Evolutionary conservation across 805 yeast species (phyloP), one percentile per base, ranked within the genome.

Genomic region (Kluyveromyces siamensis): DNA sequence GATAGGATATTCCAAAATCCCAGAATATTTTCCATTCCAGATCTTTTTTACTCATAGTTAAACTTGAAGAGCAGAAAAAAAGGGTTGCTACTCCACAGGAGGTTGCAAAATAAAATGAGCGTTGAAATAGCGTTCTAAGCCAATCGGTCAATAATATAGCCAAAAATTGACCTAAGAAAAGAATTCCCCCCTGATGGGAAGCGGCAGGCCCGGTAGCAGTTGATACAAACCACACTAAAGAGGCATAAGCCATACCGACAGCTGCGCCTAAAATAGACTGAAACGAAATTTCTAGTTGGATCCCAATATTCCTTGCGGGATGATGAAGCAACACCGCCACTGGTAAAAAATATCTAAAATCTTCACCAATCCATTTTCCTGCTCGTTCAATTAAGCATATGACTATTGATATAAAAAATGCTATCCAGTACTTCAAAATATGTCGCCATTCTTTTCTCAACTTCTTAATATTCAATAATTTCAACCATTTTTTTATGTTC

Each of bases 301-400:
- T 66, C 10, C 80, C 79, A 7, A 72, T 45, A 5, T 70, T 63
- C 47, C 76, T 70, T 1, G 68, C 74, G 0, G 80, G 77, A 56
- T 76, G 81, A 46, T 72, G 74, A 10, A 75, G 54, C 5, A 76
- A 36, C 0, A 67, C 66, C 0, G 77, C 71, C 1, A 75, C 45
- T 1, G 77, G 76, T 21, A 73, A 51, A 41, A 75, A 71, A 45
- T 66, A 68, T 33, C 74, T 52, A 47, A 63, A 61, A 19, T 53
- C 48, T 8, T 61, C 58, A 3, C 77, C 79, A 17, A 75, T 52
- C 79, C 79, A 76, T 1, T 45, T 38, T 1, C 72, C 72, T 0
- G 70, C 50, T 2, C 68, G 68, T 8, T 55, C 56, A 14, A 70
- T 64, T 7, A 73, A 61, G 52, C 76, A 72, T 1, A 76, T 49